Conservation (phyloP, 2,329 filamentous ascomycete genomes). For the Aspergillus nomiae region DNA sequence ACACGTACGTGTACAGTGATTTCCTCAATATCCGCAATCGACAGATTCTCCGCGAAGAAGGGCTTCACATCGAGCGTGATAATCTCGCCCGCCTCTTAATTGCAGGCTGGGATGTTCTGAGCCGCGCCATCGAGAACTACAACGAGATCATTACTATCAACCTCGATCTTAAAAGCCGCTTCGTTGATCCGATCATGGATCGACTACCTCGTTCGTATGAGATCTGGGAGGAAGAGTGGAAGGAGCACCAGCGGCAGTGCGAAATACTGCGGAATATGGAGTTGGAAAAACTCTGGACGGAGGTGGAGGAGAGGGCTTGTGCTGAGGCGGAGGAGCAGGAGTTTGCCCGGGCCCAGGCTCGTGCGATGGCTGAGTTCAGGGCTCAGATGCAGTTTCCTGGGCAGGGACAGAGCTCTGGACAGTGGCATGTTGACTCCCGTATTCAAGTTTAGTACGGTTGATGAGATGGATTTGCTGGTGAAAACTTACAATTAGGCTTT, state of each 20-base stretch:
- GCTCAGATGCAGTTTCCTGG: neutral
- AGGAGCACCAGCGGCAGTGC: neutral
- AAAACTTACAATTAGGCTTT: neutral
- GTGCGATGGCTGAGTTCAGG: neutral
- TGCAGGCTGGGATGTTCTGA: constrained; percentile 22
- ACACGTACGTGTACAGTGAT: constrained; percentile 26
- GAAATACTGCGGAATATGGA: neutral
- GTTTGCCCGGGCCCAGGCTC: neutral
- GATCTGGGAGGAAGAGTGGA: constrained; percentile 15
- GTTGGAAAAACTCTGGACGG: neutral
- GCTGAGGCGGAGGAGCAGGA: neutral
- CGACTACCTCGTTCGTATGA: constrained; percentile 9
- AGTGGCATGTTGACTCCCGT: neutral
- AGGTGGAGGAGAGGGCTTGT: neutral
- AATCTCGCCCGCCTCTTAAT: constrained; percentile 19
- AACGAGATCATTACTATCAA: constrained; percentile 17
- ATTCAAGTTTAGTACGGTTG: neutral
- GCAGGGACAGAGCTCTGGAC: neutral
- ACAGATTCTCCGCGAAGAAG: constrained; percentile 16
- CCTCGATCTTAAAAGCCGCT: constrained; percentile 16
- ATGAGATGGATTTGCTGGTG: neutral
- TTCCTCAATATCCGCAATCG: constrained; percentile 24
- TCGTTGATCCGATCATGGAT: constrained; percentile 15
- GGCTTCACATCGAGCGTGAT: constrained; percentile 9
- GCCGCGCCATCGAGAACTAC: constrained; percentile 25